Evolutionary conservation across 352 stramenopile genomes (phyloP).

Genomic region (Thraustochytrium striatum): DNA sequence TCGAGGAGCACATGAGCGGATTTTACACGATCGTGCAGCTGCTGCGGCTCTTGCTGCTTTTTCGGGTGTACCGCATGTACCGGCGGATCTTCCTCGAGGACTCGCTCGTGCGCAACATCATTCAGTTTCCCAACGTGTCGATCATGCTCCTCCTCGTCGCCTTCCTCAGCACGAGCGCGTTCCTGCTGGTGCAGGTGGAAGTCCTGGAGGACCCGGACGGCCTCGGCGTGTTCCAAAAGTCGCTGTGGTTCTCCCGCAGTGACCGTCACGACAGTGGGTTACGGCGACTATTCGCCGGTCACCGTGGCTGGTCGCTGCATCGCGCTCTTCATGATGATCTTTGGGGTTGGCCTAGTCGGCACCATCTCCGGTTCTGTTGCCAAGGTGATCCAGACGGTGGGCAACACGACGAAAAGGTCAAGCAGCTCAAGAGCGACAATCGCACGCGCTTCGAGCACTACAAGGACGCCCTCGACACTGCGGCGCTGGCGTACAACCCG

Average conservation of each 20-base stretch:
- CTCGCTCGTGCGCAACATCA: slow-evolving; percentile 3
- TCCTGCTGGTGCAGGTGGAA: slow-evolving; percentile 1
- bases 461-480: slow-evolving; percentile 5
- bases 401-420: slow-evolving; percentile 41
- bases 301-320: slow-evolving; percentile 1
- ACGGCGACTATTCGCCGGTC: slow-evolving; percentile 43
- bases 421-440: slow-evolving; percentile 47
- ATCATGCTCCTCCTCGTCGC: not conserved
- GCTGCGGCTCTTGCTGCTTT: slow-evolving; percentile 12
- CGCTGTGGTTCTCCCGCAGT: slow-evolving; percentile 48
- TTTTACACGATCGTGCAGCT: not conserved
- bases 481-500: slow-evolving; percentile 30
- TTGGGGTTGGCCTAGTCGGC: slow-evolving; percentile 37
- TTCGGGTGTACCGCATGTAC: slow-evolving; percentile 9
- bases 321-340: slow-evolving; percentile 47
- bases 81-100: slow-evolving; percentile 1
- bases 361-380: slow-evolving; percentile 41
- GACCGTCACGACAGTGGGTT: slow-evolving; percentile 45
- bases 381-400: slow-evolving; percentile 43
- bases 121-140: slow-evolving; percentile 24
- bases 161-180: slow-evolving; percentile 5
- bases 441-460: slow-evolving; percentile 18
- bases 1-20: slow-evolving; percentile 12
- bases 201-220: not conserved
- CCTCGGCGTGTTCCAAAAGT: slow-evolving; percentile 21